Evolutionary conservation across 2,329 filamentous ascomycete genomes (phyloP).

Genomic region (Bretziella fagacearum): DNA sequence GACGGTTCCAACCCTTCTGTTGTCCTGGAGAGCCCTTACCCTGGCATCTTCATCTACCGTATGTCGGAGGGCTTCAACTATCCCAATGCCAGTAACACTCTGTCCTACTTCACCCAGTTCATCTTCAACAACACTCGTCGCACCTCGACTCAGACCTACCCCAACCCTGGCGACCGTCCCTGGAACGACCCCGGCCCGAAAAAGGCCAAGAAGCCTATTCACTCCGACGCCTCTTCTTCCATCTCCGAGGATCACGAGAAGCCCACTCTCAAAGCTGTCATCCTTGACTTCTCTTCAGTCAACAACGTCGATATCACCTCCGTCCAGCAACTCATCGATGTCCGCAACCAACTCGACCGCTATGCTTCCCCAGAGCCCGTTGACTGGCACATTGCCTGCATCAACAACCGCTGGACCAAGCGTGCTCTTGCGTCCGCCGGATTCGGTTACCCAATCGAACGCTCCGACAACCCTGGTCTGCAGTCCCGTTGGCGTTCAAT

Average conservation of each 20-base stretch:
- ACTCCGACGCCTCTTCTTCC: slow-evolving; percentile 19
- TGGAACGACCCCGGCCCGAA: slow-evolving; percentile 87
- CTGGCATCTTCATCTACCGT: slow-evolving; percentile 88
- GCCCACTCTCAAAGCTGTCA: slow-evolving; percentile 69
- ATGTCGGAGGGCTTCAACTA: slow-evolving; percentile 95
- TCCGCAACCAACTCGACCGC: slow-evolving; percentile 80
- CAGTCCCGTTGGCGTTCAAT: slow-evolving; percentile 78
- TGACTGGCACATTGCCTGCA: slow-evolving; percentile 90
- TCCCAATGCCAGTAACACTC: slow-evolving; percentile 76
- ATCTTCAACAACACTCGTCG: slow-evolving; percentile 58
- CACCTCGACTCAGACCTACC: slow-evolving; percentile 52
- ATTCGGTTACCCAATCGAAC: slow-evolving; percentile 62
- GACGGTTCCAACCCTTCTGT: slow-evolving; percentile 83
- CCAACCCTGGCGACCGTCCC: slow-evolving; percentile 57
- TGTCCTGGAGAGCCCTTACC: slow-evolving; percentile 63
- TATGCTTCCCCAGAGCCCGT: slow-evolving; percentile 68
- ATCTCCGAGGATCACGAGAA: slow-evolving; percentile 27
- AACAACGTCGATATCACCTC: slow-evolving; percentile 91
- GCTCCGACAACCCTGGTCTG: slow-evolving; percentile 26
- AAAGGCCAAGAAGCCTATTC: slow-evolving; percentile 23
- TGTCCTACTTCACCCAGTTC: slow-evolving; percentile 57
- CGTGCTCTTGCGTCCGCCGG: slow-evolving; percentile 72
- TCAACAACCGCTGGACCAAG: slow-evolving; percentile 91
- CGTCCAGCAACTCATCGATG: slow-evolving; percentile 80
- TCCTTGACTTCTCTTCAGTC: slow-evolving; percentile 84